Conservation (phyloP, 495 filamentous ascomycete species). For the Viridothelium virens region DNA sequence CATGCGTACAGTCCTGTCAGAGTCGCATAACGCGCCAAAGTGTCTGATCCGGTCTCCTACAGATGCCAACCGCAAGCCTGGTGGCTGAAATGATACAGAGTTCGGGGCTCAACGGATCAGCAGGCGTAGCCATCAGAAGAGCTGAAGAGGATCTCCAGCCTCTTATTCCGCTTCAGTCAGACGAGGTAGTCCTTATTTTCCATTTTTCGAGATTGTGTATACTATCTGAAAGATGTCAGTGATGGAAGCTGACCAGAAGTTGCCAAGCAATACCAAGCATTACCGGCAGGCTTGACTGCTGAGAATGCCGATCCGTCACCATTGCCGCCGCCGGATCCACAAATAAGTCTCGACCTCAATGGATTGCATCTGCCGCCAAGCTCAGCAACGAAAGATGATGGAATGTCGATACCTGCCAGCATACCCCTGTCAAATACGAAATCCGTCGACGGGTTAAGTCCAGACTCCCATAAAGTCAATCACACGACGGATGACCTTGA, state of each 20-base stretch:
- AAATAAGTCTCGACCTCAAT: neutral
- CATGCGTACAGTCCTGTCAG: neutral
- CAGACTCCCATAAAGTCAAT: no score
- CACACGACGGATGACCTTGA: no score
- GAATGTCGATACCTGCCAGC: neutral
- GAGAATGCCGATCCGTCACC: neutral
- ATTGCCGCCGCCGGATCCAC: neutral
- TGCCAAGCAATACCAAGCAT: neutral
- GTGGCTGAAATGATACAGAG: neutral
- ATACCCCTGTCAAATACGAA: neutral
- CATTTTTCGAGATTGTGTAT: neutral
- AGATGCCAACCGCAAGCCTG: neutral
- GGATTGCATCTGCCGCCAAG: neutral
- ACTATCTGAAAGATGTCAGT: neutral
- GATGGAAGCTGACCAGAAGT: neutral
- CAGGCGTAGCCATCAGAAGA: neutral
- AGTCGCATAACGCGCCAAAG: neutral
- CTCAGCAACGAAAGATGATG: neutral
- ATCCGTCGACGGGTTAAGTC: no score
- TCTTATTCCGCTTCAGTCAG: neutral
- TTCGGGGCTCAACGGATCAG: neutral
- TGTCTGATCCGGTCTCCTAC: neutral
- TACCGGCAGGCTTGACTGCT: neutral
- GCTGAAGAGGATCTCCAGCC: neutral
- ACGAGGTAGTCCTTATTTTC: neutral